Base-by-base conservation (phyloP, 1,284 basidiomycete genomes). In the Anthracocystis setariae region DNA sequence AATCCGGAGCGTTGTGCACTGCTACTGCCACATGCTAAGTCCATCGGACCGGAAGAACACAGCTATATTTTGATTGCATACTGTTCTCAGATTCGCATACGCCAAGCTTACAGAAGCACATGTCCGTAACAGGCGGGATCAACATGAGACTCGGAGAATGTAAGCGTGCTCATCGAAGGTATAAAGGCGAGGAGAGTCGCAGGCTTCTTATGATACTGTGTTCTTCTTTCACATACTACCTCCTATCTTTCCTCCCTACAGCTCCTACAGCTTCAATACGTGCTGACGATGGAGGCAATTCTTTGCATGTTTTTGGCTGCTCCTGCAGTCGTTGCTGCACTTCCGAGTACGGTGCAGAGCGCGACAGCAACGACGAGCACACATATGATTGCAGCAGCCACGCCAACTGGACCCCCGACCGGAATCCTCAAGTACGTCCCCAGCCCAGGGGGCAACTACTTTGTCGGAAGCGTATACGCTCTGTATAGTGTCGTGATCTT, bases 391-490 rank as follows among this genome's bases (percentile, higher is more conserved):
- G 8, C 20, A 33, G 47, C 51, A 15, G 42, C 35, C 12, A 40
- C 43, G 9, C 46, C 62, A 4, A 18, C 46, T 9, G 37, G 37
- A 0, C 27, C 35, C 1, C 53, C 57, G 7, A 44, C 24, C 3
- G 58, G 65, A 7, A 56, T 64, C 12, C 60, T 69, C 44, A 69
- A 64, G 29, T 77, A 77, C 45, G 60, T 59, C 17, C 75, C 75
- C 5, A 64, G 52, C 40, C 42, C 39, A 5, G 54, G 46, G 12
- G 75, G 65, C 39, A 77, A 77, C 59, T 55, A 60, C 47, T 46
- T 53, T 39, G 52, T 74, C 15, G 73, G 60, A 0, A 49, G 46
- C 12, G 20, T 69, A 8, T 77, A 72, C 37, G 58, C 59, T 0
- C 7, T 73, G 13, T 52, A 49, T 35, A 38, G 50, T 24, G 25